Conservation (phyloP, 139 green algal species). For the Mychonastes homosphaera region DNA sequence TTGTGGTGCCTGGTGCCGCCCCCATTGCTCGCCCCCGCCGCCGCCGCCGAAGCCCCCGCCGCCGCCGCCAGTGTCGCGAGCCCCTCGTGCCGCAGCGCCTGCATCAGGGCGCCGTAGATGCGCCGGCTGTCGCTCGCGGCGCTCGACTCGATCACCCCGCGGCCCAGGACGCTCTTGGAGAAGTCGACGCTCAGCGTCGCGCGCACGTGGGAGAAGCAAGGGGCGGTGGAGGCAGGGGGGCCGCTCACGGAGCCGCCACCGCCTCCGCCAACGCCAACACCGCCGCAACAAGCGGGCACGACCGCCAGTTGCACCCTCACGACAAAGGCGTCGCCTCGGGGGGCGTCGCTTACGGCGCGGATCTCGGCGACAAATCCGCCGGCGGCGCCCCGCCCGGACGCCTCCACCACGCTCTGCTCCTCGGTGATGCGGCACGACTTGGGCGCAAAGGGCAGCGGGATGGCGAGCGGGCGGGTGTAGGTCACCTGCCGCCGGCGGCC, state of each 20-base stretch:
- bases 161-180: background rate
- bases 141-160: constrained; percentile 12
- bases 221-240: background rate
- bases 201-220: background rate
- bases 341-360: background rate
- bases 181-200: background rate
- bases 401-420: background rate
- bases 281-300: background rate
- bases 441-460: constrained; percentile 14
- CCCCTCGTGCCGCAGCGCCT: background rate
- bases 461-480: constrained; percentile 18
- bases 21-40: background rate
- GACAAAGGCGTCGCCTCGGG: background rate
- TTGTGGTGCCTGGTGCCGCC: background rate
- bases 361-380: background rate
- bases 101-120: constrained; percentile 1
- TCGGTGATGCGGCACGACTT: constrained; percentile 14
- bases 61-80: background rate
- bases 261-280: background rate
- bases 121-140: constrained; percentile 10
- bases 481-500: background rate
- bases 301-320: background rate
- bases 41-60: background rate
- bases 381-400: background rate
- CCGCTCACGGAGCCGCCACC: background rate